Base-by-base conservation (phyloP, 208 protist genomes). In the Trypanosoma scelopori region DNA sequence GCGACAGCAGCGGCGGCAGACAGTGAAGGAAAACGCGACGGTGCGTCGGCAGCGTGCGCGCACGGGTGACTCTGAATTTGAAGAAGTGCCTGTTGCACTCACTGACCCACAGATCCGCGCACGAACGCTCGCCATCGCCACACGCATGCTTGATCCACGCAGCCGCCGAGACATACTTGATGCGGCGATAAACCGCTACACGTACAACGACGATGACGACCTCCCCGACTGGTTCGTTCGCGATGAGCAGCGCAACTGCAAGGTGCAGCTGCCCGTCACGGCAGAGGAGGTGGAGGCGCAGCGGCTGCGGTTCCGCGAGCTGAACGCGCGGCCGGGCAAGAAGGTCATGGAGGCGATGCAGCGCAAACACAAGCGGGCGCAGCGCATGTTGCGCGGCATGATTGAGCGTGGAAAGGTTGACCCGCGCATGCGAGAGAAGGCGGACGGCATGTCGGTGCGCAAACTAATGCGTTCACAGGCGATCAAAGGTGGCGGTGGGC, bases 311-410 rank as follows among this genome's bases (percentile, higher is more conserved):
- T 91, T 98, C 60, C 78, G 71, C 37, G 96, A 97, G 65, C 69
- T 99, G 55, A 97, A 99, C 79, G 96, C 93, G 16, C 74, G 94
- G 18, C 97, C 98, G 15, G 95, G 97, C 65, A 98, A 98, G 71
- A 99, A 98, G 79, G 93, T 99, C 39, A 91, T 94, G 51, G 98
- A 99, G 82, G 98, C 98, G 25, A 93, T 98, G 74, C 91, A 92
- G 27, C 91, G 98, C 63, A 99, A 99, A 87, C 95, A 97, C 42
- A 67, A 82, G 30, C 79, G 88, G 51, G 71, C 82, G 0, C 63
- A 89, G 55, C 85, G 87, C 23, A 95, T 97, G 81, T 59, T 98
- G 32, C 82, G 85, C 13, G 75, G 84, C 45, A 69, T 95, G 43
- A 84, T 96, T 51, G 79, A 93, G 37, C 96, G 97, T 65, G 93